phyloP scores from a whole-genome alignment of 345 rosid genomes.

The Garcia nutans region DNA sequence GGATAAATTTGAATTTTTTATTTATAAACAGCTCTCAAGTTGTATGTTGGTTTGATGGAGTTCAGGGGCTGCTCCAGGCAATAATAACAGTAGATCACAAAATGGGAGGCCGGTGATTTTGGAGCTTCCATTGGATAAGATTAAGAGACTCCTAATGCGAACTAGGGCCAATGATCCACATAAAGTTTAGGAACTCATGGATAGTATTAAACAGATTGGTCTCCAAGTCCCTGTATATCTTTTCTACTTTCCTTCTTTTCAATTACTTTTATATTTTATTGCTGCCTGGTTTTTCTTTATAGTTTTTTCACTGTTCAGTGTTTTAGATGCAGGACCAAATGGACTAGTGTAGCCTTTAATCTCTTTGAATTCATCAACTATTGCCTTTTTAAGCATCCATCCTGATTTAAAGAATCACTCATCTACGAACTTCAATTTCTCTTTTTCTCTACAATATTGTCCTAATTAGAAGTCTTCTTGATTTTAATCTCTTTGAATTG shows the following conservation, averaged over 20 bases:
- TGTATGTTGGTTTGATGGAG: constrained; percentile 7
- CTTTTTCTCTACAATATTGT: too few species aligned
- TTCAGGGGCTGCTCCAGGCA: constrained; percentile 37
- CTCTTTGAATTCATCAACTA: too few species aligned
- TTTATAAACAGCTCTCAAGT: neutral
- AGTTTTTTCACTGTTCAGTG: neutral
- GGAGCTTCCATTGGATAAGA: constrained; percentile 74
- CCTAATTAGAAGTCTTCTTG: too few species aligned
- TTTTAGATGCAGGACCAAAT: too few species aligned
- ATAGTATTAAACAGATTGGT: constrained; percentile 71
- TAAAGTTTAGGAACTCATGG: constrained; percentile 85
- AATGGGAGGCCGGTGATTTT: constrained; percentile 59
- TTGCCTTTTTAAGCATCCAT: too few species aligned
- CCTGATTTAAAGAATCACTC: too few species aligned
- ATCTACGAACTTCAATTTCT: too few species aligned
- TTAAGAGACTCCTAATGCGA: constrained; percentile 77
- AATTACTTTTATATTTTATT: neutral
- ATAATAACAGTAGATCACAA: constrained; percentile 21
- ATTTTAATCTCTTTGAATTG: neutral
- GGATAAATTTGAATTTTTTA: neutral
- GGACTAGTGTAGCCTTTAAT: too few species aligned
- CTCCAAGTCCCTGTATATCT: constrained; percentile 80
- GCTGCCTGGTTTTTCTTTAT: neutral
- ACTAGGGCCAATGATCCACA: constrained; percentile 79
- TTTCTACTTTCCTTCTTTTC: neutral